Conservation (phyloP, 208 protist species). For the Acanthamoeba sp. region DNA sequence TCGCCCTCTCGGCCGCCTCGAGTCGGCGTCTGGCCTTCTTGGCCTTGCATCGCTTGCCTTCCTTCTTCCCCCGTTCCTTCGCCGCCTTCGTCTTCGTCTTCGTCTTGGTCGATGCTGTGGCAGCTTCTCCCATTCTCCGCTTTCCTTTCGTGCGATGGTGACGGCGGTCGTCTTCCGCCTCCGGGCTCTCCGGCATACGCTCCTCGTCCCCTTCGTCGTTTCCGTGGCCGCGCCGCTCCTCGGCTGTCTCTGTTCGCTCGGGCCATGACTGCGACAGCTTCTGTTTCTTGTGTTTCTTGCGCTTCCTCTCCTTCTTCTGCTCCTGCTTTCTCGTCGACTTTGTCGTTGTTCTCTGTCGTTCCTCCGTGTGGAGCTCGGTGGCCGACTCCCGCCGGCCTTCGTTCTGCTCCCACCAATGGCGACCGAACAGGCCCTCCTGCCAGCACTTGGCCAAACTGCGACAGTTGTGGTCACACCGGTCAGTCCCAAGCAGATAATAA, state of each 20-base stretch:
- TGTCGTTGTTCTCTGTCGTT: not conserved
- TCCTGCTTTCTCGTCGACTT: not conserved
- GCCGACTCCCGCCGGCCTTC: not conserved
- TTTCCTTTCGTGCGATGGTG: not conserved
- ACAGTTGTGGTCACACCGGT: too few species aligned
- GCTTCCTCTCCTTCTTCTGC: not conserved
- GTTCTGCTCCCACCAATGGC: not conserved
- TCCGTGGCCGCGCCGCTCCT: too few species aligned
- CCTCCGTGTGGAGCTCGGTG: not conserved
- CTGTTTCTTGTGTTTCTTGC: not conserved
- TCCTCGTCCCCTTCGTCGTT: too few species aligned
- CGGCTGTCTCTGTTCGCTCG: too few species aligned
- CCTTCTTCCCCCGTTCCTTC: not conserved
- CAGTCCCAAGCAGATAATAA: too few species aligned
- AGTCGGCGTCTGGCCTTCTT: not conserved
- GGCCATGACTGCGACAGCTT: too few species aligned
- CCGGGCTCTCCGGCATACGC: not conserved
- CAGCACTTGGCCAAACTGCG: not conserved
- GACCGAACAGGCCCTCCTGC: not conserved
- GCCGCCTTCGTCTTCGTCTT: not conserved
- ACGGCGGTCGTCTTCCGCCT: not conserved
- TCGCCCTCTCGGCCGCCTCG: not conserved
- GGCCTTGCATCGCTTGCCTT: not conserved
- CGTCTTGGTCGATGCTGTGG: not conserved
- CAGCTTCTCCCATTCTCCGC: not conserved